phyloP scores from a whole-genome alignment of 495 filamentous ascomycete species.

The Xylaria venustula region DNA sequence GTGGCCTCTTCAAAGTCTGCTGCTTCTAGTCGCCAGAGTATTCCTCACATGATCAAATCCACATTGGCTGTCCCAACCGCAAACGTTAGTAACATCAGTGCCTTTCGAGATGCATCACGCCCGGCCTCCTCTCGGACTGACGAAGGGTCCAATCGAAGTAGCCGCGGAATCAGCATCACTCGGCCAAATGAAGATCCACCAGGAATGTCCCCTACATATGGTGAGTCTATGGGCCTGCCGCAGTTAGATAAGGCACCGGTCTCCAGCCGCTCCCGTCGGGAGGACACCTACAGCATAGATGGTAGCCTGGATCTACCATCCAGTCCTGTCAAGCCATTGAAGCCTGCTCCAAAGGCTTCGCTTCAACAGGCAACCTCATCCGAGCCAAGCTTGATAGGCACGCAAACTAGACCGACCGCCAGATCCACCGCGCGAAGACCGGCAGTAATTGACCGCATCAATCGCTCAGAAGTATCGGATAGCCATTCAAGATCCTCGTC shows the following conservation, averaged over 20 bases:
- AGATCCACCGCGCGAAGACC: conserved; percentile 36
- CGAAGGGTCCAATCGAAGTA: conserved; percentile 28
- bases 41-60: conserved; percentile 49
- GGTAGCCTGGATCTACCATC: conserved; percentile 39
- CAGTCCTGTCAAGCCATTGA: conserved; percentile 40
- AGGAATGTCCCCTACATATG: conserved; percentile 35
- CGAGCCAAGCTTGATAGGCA: conserved; percentile 22
- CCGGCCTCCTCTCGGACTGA: conserved; percentile 38
- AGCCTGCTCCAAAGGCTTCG: conserved; percentile 19
- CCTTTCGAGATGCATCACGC: conserved; percentile 47
- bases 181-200: conserved; percentile 32
- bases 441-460: conserved; percentile 53
- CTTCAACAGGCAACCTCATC: conserved; percentile 20
- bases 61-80: conserved; percentile 50
- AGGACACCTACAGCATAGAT: conserved; percentile 38
- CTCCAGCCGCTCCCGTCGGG: conserved; percentile 34
- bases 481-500: conserved; percentile 65
- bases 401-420: conserved; percentile 20
- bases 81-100: conserved; percentile 58
- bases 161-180: conserved; percentile 35
- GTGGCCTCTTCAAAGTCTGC: conserved; percentile 48
- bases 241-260: conserved; percentile 35
- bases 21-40: conserved; percentile 44
- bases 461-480: conserved; percentile 30
- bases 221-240: conserved; percentile 32